phyloP scores from a whole-genome alignment of 495 filamentous ascomycete species.

The Aspergillus funiculosus region DNA sequence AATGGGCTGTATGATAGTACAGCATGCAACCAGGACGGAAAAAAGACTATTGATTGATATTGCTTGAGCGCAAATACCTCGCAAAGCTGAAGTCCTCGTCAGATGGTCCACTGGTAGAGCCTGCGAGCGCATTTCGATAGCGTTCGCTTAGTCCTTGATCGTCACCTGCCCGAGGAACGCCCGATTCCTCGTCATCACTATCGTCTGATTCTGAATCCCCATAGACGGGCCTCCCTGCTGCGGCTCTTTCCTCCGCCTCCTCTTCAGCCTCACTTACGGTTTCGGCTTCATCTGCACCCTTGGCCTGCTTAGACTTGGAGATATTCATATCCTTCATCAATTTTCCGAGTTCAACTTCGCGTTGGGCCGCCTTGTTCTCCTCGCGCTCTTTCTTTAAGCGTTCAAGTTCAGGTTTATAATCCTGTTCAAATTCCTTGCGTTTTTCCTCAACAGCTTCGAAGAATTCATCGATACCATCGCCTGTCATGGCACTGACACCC shows the following conservation, averaged over 20 bases:
- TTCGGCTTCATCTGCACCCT: conserved; percentile 31
- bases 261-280: conserved; percentile 51
- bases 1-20: conserved; percentile 8
- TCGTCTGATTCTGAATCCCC: conserved; percentile 29
- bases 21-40: not conserved
- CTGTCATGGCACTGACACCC: conserved; percentile 88
- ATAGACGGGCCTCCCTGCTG: conserved; percentile 18
- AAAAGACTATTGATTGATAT: conserved; percentile 27
- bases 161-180: conserved; percentile 28
- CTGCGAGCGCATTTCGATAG: conserved; percentile 41
- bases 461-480: conserved; percentile 86
- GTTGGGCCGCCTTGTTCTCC: conserved; percentile 57
- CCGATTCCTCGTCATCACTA: conserved; percentile 32
- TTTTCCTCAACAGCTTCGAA: conserved; percentile 84
- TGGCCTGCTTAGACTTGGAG: conserved; percentile 38
- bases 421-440: conserved; percentile 78
- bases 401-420: conserved; percentile 91
- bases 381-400: conserved; percentile 68
- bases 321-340: conserved; percentile 95
- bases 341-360: conserved; percentile 78
- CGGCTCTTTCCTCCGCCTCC: conserved; percentile 30
- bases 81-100: conserved; percentile 46
- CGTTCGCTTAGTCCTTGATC: conserved; percentile 40
- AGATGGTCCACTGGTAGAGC: conserved; percentile 24
- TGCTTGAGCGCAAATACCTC: conserved; percentile 40